Conservation (phyloP, 139 green algal species). For the Picochlorum sp. region DNA sequence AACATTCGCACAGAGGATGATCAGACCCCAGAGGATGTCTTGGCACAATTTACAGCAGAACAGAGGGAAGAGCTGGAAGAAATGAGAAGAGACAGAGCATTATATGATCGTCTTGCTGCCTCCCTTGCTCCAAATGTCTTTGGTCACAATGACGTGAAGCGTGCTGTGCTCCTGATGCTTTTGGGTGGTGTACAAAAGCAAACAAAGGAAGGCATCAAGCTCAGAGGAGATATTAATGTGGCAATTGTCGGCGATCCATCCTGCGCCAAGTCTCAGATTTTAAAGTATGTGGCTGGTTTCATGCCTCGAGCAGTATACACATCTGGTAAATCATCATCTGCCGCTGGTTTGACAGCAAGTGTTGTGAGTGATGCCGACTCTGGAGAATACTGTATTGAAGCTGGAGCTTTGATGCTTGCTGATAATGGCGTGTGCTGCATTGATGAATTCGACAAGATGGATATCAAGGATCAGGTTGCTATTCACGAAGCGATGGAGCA, state of each 20-base stretch:
- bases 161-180: conserved; percentile 87
- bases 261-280: conserved; percentile 87
- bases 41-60: conserved; percentile 42
- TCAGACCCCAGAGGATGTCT: conserved; percentile 47
- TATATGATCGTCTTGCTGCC: conserved; percentile 54
- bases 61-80: conserved; percentile 28
- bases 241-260: conserved; percentile 94
- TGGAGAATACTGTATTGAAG: conserved; percentile 96
- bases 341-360: conserved; percentile 91
- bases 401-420: conserved; percentile 95
- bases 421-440: conserved; percentile 97
- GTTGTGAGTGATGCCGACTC: conserved; percentile 88
- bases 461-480: conserved; percentile 82
- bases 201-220: conserved; percentile 76
- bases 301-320: conserved; percentile 93
- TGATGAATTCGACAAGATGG: conserved; percentile 97
- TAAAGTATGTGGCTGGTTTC: conserved; percentile 85
- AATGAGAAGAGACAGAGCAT: conserved; percentile 37
- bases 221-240: conserved; percentile 98
- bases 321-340: conserved; percentile 89
- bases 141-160: conserved; percentile 77
- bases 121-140: conserved; percentile 80
- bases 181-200: conserved; percentile 84
- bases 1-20: conserved; percentile 71
- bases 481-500: conserved; percentile 98